Evolutionary conservation across 1,284 basidiomycete species (phyloP), one percentile per base, ranked within the genome.

Genomic region (Malassezia pachydermatis): DNA sequence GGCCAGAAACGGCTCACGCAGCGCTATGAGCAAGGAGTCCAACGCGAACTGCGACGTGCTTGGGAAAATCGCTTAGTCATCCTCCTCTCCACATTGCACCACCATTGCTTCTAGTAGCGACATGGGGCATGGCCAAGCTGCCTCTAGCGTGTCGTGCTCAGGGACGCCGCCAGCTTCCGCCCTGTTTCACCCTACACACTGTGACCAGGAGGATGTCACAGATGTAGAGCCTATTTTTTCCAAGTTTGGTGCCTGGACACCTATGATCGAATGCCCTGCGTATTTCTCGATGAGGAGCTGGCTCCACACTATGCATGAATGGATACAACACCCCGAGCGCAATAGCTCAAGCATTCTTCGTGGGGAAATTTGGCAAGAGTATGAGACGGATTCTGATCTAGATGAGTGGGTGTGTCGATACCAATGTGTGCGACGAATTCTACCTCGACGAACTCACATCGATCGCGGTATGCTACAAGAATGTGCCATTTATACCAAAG

Each of bases 261-360:
- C 47, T 1, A 24, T 64, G n/a, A 45, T 62, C 22, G 34, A 34
- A 4, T 56, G 58, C 2, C 54, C 58, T 0, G 62, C 63, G 4
- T 51, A 48, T 30, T 59, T 60, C 22, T 48, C 57, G 4, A 23
- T 58, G 6, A 30, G n/a, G 14, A 42, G 47, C 43, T 70, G 62
- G 59, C 37, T 52, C 9, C 34, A 24, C 11, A 57, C 61, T 7
- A 65, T 70, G 62, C 45, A 57, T 10, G 55, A 41, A 16, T 51
- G 68, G 16, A 60, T 67, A 13, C 45, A 49, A 3, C 62, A 68
- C 50, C 66, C 67, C 2, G 67, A 70, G 30, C 59, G 62, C 23
- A 68, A 60, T 33, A 61, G 58, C 23, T 54, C 58, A 17, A 63
- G 55, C 36, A 70, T 70, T 37, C 43, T 62, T 10, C 58, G 67